A percentile compares a stretch with the other conserved stretches of the same genome.
phyloP scores from a whole-genome alignment of 768 basidiomycete genomes.

The Macrolepiota albuminosa region DNA sequence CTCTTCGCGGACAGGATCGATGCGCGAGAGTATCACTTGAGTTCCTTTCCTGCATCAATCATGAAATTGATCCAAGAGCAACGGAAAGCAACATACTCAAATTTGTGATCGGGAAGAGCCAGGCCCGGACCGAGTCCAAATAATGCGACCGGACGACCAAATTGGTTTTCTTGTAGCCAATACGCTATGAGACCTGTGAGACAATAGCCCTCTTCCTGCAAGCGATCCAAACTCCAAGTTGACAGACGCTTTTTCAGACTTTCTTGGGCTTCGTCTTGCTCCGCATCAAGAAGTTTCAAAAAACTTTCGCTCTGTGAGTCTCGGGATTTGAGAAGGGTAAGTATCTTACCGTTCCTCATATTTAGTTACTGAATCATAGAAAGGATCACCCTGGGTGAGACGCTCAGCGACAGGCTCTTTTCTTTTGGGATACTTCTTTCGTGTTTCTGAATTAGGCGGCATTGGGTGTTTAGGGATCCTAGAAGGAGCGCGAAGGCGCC shows the following conservation, averaged over 20 bases:
- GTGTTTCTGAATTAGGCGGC: conserved; percentile 6
- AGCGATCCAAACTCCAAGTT: conserved; percentile 56
- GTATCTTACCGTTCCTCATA: conserved; percentile 50
- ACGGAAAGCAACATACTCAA: conserved; percentile 48
- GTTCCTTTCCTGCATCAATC: conserved; percentile 56
- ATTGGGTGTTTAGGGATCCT: conserved; percentile 21
- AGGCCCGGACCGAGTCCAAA: conserved; percentile 64
- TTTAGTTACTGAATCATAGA: conserved; percentile 43
- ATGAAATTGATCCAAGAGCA: neutral
- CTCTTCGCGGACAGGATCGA: conserved; percentile 47
- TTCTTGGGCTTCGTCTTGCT: conserved; percentile 61
- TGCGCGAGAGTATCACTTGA: conserved; percentile 57
- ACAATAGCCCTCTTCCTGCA: conserved; percentile 70
- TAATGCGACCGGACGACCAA: conserved; percentile 60
- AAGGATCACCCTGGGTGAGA: conserved; percentile 33
- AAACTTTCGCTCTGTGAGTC: conserved; percentile 27
- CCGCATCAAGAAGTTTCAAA: conserved; percentile 45
- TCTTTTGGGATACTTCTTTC: conserved; percentile 28
- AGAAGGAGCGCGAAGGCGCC: conserved; percentile 53
- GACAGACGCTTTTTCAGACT: conserved; percentile 59
- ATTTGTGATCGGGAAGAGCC: conserved; percentile 57
- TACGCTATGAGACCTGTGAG: conserved; percentile 61
- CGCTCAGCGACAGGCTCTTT: conserved; percentile 29
- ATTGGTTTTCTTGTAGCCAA: conserved; percentile 62
- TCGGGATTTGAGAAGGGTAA: conserved; percentile 10